phyloP scores from a whole-genome alignment of 495 filamentous ascomycete species.

The Aspergillus baeticus region DNA sequence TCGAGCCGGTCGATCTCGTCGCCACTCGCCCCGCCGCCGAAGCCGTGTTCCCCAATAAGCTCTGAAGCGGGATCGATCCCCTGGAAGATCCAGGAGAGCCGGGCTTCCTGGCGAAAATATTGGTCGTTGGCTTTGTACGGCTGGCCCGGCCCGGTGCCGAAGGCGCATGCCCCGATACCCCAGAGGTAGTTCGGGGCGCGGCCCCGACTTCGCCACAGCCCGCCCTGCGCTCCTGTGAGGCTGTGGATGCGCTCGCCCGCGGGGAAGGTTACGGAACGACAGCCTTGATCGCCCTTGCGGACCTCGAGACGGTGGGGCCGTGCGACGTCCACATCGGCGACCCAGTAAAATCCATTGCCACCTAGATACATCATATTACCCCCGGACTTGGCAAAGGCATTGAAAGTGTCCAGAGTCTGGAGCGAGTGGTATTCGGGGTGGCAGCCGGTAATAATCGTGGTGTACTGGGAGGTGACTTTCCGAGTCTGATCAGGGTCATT shows the following conservation, averaged over 20 bases:
- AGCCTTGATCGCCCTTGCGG: slow-evolving; percentile 28
- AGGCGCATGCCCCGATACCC: slow-evolving; percentile 14
- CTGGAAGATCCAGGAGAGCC: no score
- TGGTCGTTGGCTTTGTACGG: no score
- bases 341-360: slow-evolving; percentile 33
- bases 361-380: slow-evolving; percentile 29
- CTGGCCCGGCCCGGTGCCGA: no score
- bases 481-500: no score
- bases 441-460: no score
- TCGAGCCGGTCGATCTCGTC: no score
- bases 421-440: no score
- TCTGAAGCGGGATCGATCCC: no score
- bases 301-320: slow-evolving; percentile 31
- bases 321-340: slow-evolving; percentile 1
- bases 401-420: slow-evolving; percentile 6
- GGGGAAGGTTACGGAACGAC: slow-evolving; percentile 25
- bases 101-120: no score
- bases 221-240: slow-evolving; percentile 22
- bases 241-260: slow-evolving; percentile 18
- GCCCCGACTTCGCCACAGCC: slow-evolving; percentile 29
- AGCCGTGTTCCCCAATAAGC: no score
- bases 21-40: no score
- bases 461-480: no score
- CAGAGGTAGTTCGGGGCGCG: slow-evolving; percentile 27
- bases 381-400: slow-evolving; percentile 18